Evolutionary conservation across 768 basidiomycete species (phyloP), one percentile per base, ranked within the genome.

Genomic region (Mycena epipterygia): DNA sequence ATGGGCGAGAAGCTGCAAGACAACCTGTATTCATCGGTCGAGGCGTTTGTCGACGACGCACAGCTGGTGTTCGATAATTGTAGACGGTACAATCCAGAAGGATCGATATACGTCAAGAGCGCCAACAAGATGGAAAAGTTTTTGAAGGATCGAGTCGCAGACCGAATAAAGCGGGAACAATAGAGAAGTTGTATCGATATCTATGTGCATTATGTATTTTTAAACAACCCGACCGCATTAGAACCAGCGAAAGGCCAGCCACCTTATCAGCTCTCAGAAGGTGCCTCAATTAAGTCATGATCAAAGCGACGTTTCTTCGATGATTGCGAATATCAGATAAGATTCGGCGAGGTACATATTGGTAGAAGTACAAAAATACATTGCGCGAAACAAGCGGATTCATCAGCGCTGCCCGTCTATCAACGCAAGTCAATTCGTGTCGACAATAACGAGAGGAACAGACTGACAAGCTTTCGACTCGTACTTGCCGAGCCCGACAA

Each of bases 31-130:
- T 79, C 85, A 14, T 85, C 87, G n/a, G 81, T 96, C 58, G 91
- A 91, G 56, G 82, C 85, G 35, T 97, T 98, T 76, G 79, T 90
- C 23, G 88, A 87, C 48, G 98, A 99, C 78, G 92, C 92, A 19
- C 89, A 91, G 71, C 84, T 98, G 63, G 89, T 99, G 61, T 95
- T 95, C 76, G 89, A 95, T 73, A 99, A 99, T 77, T 98, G 97
- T 81, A 86, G 91, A 64, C 79, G 85, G 59, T 99, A 97, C 82
- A 99, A 99, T 78, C 90, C 91, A 2, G 93, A 95, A 74, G 85
- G 84, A 27, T 89, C 91, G 5, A 87, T 93, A 58, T 98, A 96
- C 78, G 89, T 91, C 62, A 94, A 91, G 82, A 93, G 95, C 73
- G 97, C 96, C 11, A 91, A 87, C 73, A 92, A 90, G 81, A 79